Base-by-base conservation (phyloP, 306 rosid genomes). In the Vigna trinervia region DNA sequence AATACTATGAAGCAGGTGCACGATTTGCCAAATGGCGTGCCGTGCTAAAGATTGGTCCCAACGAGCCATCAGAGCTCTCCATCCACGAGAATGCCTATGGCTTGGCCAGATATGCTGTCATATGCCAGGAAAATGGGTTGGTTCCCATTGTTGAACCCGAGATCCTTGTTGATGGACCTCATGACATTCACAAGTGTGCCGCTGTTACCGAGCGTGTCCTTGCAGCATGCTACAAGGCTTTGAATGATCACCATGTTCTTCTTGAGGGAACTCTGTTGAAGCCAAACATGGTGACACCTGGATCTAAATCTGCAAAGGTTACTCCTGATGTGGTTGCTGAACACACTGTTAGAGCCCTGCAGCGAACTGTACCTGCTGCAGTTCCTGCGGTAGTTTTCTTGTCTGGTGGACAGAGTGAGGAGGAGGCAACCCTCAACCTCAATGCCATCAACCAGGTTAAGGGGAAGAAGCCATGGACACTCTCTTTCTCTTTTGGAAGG, bases 271-370 rank as follows among this genome's bases (percentile, higher is more conserved):
- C 86, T 12, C 84, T 83, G 1, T 74, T 83, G 86, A 83, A 83
- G 64, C 86, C 86, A 8, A 83, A 83, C 81, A 83, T 78, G 86
- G 86, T 83, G n/a, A 83, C 86, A 22, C 84, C 84, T 6, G 86
- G 86, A 45, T 79, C 84, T 0, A 58, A 79, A 8, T 10, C 84
- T n/a, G 23, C 81, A 8, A 83, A 79, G 86, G 86, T 83, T 45
- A 59, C 86, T 9, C 84, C 84, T 0, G 45, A 69, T 78, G 86
- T 79, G n/a, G 77, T 83, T 0, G 86, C 75, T 0, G 86, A 79
- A 78, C 78, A 79, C 86, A 83, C 84, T 2, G 86, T 79, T 36
- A 83, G 81, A 46, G 81, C 86, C 41, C 60, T 83, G 17, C 86
- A 60, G 70, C 8, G 86, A 45, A 83, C 86, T 0, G 86, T 79